Evolutionary conservation across 179 eudicot genomes (phyloP), one percentile per base, ranked within the genome.

Genomic region (Monotropa hypopitys): DNA sequence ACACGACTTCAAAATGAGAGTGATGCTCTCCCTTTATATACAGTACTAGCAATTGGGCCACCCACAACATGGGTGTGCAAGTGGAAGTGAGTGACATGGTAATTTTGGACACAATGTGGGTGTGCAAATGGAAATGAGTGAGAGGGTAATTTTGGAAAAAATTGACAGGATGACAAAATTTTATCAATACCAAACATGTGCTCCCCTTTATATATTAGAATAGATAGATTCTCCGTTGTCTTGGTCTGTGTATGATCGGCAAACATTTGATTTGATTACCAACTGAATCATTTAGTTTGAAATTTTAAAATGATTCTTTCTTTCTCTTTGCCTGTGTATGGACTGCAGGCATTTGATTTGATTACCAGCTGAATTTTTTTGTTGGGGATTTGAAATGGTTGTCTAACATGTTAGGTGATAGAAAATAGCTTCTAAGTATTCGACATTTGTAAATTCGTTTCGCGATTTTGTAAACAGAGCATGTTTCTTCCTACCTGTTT

Each of bases 251-350:
- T n/a, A 21, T 80, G 83, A 30, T 15, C 69, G 35, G 83, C 70
- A 88, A 2, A 9, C 89, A 89, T 87, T 92, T 70, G 95, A 90
- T 76, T 81, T 87, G 87, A 89, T 84, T 80, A 45, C 77, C n/a
- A 1, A 28, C 33, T 71, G 83, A 46, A 16, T 47, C 20, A n/a
- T n/a, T n/a, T n/a, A n/a, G n/a, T n/a, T 46, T 7, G 50, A 7
- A 42, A 7, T 20, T 21, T 23, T 63, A 15, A 3, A 6, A 30
- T 63, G 18, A 42, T 4, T 30, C 9, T 63, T 4, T 16, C n/a
- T 66, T 66, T 35, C n/a, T 66, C 12, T 15, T 32, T 32, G 18
- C 38, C 18, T 67, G 9, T 18, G 21, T 18, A 40, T 38, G 23
- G 20, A 15, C 38, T 1, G 69, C 12, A 26, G 9, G 26, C 21